These are phyloP conservation scores for Myxozyma lipomycoides DNA, from an alignment of 805 yeast species.

Conservation along the genomic window DNA sequence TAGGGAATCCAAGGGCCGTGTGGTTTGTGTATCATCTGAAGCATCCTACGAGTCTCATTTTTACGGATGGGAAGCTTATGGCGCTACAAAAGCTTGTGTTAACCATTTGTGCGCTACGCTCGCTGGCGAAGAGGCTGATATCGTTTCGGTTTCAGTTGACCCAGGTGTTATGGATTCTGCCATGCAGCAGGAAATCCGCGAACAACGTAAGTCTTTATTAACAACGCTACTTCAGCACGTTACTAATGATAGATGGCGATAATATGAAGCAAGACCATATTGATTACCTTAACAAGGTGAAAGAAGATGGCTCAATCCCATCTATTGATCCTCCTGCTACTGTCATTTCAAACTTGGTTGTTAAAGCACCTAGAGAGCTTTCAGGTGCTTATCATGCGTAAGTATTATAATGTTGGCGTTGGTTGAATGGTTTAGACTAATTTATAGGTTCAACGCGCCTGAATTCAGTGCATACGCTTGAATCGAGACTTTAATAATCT, in stretches of 20 bases:
- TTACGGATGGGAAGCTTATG: constrained; percentile 86
- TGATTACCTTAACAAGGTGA: constrained; percentile 22
- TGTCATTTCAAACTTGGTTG: constrained; percentile 62
- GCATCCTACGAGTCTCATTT: constrained; percentile 43
- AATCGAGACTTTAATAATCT: neutral
- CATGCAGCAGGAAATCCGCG: constrained; percentile 83
- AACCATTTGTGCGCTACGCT: constrained; percentile 69
- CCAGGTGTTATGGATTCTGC: constrained; percentile 93
- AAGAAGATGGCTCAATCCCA: constrained; percentile 54
- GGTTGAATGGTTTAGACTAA: neutral
- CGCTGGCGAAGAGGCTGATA: constrained; percentile 60
- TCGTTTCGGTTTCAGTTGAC: constrained; percentile 67
- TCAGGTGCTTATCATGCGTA: constrained; percentile 71
- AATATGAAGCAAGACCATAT: constrained; percentile 17
- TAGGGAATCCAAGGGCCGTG: constrained; percentile 52
- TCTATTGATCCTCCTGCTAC: constrained; percentile 69
- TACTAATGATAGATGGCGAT: constrained; percentile 10
- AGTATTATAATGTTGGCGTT: neutral
- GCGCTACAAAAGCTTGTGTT: constrained; percentile 85
- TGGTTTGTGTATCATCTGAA: constrained; percentile 81
- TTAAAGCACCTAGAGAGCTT: constrained; percentile 51
- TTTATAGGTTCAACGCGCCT: constrained; percentile 17
- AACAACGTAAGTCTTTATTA: constrained; percentile 37
- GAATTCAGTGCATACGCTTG: constrained; percentile 5
- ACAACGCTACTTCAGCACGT: neutral